Conservation (phyloP, 768 basidiomycete genomes). For the Kwoniella europaea region DNA sequence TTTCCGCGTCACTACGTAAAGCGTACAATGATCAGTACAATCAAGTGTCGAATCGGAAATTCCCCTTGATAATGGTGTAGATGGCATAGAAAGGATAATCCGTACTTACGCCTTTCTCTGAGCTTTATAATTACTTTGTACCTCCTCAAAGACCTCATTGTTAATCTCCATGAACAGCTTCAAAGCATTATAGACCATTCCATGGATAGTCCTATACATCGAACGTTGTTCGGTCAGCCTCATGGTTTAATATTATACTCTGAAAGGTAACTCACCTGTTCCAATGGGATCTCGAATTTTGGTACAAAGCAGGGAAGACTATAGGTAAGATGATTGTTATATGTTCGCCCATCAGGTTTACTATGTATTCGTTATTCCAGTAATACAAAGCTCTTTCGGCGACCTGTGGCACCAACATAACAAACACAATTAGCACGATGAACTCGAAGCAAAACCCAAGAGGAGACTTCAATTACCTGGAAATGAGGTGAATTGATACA, state of each 20-base stretch:
- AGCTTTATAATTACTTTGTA: conserved; percentile 90
- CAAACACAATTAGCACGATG: background rate
- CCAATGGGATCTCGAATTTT: conserved; percentile 97
- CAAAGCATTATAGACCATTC: conserved; percentile 98
- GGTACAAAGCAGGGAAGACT: conserved; percentile 94
- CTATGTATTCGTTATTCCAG: conserved; percentile 99
- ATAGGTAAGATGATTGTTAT: conserved; percentile 85
- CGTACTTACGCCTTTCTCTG: conserved; percentile 76
- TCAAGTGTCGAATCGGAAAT: too few species aligned
- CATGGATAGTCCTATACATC: conserved; percentile 83
- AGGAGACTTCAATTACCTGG: conserved; percentile 63
- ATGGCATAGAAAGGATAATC: conserved; percentile 1
- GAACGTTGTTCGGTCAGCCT: conserved; percentile 7
- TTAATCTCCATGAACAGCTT: conserved; percentile 99
- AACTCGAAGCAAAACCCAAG: background rate
- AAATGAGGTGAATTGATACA: conserved; percentile 99
- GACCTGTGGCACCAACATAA: conserved; percentile 61
- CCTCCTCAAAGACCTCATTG: conserved; percentile 90
- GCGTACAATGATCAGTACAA: too few species aligned
- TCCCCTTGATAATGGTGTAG: background rate
- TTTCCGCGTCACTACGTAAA: conserved; percentile 76
- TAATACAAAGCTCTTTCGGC: conserved; percentile 95
- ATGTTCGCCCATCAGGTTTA: conserved; percentile 99
- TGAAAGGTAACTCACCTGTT: conserved; percentile 72
- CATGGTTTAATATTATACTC: background rate